Base-by-base conservation (phyloP, 129 eudicot species). In the Deinandra increscens region DNA sequence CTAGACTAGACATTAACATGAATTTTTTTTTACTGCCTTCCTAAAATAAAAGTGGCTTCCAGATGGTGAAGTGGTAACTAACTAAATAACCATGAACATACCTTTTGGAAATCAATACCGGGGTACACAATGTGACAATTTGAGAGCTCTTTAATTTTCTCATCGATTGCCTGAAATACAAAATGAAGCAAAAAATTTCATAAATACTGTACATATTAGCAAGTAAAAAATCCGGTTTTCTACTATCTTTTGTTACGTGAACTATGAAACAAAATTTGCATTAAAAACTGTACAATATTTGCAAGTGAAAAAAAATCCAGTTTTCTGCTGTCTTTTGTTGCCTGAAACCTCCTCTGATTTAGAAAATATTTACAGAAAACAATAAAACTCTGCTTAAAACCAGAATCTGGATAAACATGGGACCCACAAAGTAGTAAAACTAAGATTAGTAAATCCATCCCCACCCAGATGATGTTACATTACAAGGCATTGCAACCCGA, bases 71-170 rank as follows among this genome's bases (percentile, higher is more conserved):
- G 49, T 46, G 74, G 60, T 18, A 50, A 22, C 19, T 64, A 56
- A 72, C 38, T 18, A 50, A 22, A 19, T 64, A 56, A 72, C 38
- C 49, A 64, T 23, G 37, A 23, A 70, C 13, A 50, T 83, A 91
- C 98, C 96, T 91, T 92, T 80, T 83, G 88, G 76, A 92, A 86
- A 79, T 88, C 88, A 61, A 86, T 84, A 59, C 95, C 96, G 51
- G 79, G 61, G 73, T 93, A 83, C 77, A 93, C 85, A 78, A 83
- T 81, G 80, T 93, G 99, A 83, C 99, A 93, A 66, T 87, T 86
- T 69, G 99, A 93, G 60, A 93, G 88, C 82, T 87, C 99, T 62
- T 80, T 82, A 65, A 93, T 89, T 79, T 93, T 93, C 73, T 89
- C 99, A 87, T 93, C 99, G 67, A 93, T 93, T 51, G 97, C 99